phyloP scores from a whole-genome alignment of 345 rosid genomes.

The Salix brachista region DNA sequence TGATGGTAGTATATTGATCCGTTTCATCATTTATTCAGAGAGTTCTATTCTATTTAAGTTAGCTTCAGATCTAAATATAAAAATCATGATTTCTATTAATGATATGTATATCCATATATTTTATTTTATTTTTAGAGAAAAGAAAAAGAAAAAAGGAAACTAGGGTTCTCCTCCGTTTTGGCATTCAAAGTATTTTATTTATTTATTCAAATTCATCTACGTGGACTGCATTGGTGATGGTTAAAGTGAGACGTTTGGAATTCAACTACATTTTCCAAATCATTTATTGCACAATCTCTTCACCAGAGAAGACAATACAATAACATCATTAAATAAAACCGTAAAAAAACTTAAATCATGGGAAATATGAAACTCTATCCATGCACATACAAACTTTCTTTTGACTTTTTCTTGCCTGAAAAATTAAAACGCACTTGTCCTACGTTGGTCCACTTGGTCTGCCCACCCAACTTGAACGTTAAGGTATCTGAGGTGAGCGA shows the following conservation, averaged over 20 bases:
- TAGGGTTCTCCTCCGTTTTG: background rate
- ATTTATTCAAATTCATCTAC: background rate
- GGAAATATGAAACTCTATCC: background rate
- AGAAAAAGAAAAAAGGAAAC: too few species aligned
- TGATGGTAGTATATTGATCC: too few species aligned
- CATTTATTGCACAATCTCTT: background rate
- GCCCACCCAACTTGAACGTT: conserved; percentile 2
- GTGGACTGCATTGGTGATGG: background rate
- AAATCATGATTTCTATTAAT: too few species aligned
- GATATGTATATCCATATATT: too few species aligned
- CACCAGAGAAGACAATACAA: background rate
- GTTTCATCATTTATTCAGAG: too few species aligned
- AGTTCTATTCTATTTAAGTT: too few species aligned
- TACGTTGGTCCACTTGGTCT: background rate
- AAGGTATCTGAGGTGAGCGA: background rate
- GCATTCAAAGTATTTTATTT: background rate
- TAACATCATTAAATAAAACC: background rate
- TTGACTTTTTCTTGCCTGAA: background rate
- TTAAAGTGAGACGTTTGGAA: background rate
- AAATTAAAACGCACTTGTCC: background rate
- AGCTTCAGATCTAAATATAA: too few species aligned
- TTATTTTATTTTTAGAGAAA: too few species aligned
- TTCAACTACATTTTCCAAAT: background rate
- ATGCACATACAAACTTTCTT: background rate
- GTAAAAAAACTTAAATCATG: background rate